Evolutionary conservation across 805 yeast genomes (phyloP).

Genomic region (Zygotorulaspora sp.): DNA sequence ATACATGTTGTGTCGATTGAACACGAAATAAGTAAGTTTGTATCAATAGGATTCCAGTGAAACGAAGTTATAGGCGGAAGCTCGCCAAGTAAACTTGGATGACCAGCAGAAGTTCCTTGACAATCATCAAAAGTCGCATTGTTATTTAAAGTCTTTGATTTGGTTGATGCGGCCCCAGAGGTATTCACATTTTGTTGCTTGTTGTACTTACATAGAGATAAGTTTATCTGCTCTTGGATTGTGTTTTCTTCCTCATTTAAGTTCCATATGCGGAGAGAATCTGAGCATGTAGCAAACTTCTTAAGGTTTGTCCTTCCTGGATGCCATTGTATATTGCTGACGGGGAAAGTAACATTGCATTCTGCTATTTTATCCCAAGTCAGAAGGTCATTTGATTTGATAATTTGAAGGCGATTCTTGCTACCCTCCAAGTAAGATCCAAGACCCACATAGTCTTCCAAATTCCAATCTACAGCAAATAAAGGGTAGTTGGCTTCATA

Average conservation of each 20-base stretch:
- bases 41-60: conserved; percentile 81
- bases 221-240: conserved; percentile 39
- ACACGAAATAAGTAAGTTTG: conserved; percentile 70
- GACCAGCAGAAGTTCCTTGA: conserved; percentile 1
- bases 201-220: conserved; percentile 41
- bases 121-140: conserved; percentile 5
- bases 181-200: conserved; percentile 42
- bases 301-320: conserved; percentile 28
- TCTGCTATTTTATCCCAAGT: conserved; percentile 61
- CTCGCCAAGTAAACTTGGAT: conserved; percentile 23
- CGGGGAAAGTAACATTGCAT: conserved; percentile 30
- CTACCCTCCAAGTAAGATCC: conserved; percentile 72
- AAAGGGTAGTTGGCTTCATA: conserved; percentile 30
- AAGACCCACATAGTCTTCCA: conserved; percentile 30
- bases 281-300: conserved; percentile 36
- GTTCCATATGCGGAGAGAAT: conserved; percentile 34
- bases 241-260: conserved; percentile 25
- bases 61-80: conserved; percentile 90
- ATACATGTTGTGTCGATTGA: conserved; percentile 97
- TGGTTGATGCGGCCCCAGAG: conserved; percentile 3
- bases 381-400: conserved; percentile 50
- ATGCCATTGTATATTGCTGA: conserved; percentile 34
- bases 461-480: conserved; percentile 34
- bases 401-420: conserved; percentile 57
- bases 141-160: conserved; percentile 3